These are phyloP conservation scores for Scytalidium lignicola DNA, from an alignment of 2,329 filamentous ascomycete genomes.

Conservation along the genomic window DNA sequence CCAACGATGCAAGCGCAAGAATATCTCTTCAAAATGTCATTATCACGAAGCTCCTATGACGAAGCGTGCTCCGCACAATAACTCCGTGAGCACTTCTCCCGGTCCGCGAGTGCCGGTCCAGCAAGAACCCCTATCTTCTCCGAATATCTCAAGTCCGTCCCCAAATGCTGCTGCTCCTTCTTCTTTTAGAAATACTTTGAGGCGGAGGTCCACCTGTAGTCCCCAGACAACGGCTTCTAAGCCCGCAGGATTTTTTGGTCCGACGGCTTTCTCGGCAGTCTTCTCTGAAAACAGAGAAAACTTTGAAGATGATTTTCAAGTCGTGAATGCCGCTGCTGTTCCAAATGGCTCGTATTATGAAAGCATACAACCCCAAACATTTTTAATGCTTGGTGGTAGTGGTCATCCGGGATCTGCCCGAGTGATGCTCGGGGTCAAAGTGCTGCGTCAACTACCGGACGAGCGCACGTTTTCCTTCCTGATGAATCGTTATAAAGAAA, in stretches of 20 bases:
- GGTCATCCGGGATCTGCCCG: conserved; percentile 16
- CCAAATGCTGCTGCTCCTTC: background rate
- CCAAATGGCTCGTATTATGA: conserved; percentile 13
- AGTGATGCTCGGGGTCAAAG: conserved; percentile 20
- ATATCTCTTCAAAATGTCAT: conserved; percentile 16
- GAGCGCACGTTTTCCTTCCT: conserved; percentile 21
- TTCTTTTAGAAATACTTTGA: background rate
- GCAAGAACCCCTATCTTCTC: background rate
- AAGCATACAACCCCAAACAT: conserved; percentile 22
- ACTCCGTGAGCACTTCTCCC: background rate
- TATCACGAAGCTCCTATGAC: conserved; percentile 25
- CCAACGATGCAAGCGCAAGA: conserved; percentile 19
- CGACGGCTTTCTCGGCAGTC: conserved; percentile 27
- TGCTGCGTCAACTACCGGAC: conserved; percentile 21
- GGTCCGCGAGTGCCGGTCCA: background rate
- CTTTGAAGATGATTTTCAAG: conserved; percentile 18
- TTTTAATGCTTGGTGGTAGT: conserved; percentile 20
- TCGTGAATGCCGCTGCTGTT: conserved; percentile 19
- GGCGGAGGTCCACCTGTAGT: too few relatives aligned
- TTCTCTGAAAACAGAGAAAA: conserved; percentile 24
- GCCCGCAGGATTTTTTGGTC: conserved; percentile 21
- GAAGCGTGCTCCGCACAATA: background rate
- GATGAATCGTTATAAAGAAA: conserved; percentile 18
- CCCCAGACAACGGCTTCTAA: background rate
- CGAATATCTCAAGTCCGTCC: background rate